phyloP scores from a whole-genome alignment of 805 yeast genomes.

The Lipomyces kockii region DNA sequence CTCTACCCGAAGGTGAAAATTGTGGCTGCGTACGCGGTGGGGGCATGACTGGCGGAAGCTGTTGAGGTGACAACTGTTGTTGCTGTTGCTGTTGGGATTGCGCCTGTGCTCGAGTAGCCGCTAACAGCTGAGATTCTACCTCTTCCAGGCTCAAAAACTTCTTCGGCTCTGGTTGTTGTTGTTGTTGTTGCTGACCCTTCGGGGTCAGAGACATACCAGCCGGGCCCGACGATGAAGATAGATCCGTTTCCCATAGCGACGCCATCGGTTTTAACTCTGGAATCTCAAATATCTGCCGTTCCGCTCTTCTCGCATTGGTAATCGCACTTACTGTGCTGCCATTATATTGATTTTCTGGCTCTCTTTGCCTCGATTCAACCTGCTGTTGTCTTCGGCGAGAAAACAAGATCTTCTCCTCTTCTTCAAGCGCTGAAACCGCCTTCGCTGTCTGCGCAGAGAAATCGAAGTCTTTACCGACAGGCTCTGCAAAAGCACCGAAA shows the following conservation, averaged over 20 bases:
- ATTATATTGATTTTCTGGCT: constrained; percentile 1
- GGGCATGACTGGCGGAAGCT: constrained; percentile 2
- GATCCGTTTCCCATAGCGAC: constrained; percentile 62
- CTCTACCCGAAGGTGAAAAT: background rate
- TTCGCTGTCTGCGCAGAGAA: constrained; percentile 54
- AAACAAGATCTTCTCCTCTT: constrained; percentile 29
- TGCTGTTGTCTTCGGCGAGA: constrained; percentile 36
- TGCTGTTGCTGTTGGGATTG: constrained; percentile 34
- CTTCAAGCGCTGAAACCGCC: constrained; percentile 42
- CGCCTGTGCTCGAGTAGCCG: constrained; percentile 41
- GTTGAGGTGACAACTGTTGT: constrained; percentile 6
- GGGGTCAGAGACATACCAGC: background rate
- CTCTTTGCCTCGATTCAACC: constrained; percentile 44
- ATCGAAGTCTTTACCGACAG: constrained; percentile 65
- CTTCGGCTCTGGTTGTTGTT: constrained; percentile 42
- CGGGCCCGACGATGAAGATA: constrained; percentile 12
- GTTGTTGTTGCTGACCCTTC: constrained; percentile 15
- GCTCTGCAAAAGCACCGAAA: constrained; percentile 59
- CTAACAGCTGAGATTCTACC: constrained; percentile 75
- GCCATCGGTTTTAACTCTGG: constrained; percentile 66
- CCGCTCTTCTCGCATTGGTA: background rate
- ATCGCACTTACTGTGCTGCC: constrained; percentile 47
- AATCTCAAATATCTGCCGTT: constrained; percentile 24
- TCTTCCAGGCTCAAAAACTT: constrained; percentile 77
- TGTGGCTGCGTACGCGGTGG: constrained; percentile 22